Evolutionary conservation across 2,329 filamentous ascomycete species (phyloP).

Genomic region (Epichloe coenophiala): DNA sequence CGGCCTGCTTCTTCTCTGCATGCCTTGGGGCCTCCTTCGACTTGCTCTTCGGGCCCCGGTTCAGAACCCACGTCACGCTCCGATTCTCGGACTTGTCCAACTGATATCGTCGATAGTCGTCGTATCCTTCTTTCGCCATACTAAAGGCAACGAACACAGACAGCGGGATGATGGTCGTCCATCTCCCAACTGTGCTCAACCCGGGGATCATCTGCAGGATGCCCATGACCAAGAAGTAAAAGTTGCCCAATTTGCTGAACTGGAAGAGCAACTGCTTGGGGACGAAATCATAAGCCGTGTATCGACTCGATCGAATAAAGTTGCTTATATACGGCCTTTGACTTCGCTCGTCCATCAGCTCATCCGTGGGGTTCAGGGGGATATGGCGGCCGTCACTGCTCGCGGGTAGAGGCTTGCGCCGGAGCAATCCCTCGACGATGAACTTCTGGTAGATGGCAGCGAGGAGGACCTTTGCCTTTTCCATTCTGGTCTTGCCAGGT

Average conservation of each 20-base stretch:
- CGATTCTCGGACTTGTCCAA: slow-evolving; percentile 82
- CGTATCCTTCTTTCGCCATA: slow-evolving; percentile 83
- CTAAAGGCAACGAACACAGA: slow-evolving; percentile 73
- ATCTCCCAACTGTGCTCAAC: slow-evolving; percentile 80
- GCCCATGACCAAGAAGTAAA: slow-evolving; percentile 82
- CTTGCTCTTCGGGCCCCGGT: slow-evolving; percentile 5
- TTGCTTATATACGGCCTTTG: slow-evolving; percentile 64
- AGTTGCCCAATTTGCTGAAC: slow-evolving; percentile 88
- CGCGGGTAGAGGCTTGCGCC: slow-evolving; percentile 60
- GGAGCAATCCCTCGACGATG: slow-evolving; percentile 42
- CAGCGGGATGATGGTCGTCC: slow-evolving; percentile 74
- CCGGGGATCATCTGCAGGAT: slow-evolving; percentile 84
- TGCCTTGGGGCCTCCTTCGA: background rate
- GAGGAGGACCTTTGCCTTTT: slow-evolving; percentile 14
- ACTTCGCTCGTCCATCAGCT: slow-evolving; percentile 64
- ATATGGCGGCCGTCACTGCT: slow-evolving; percentile 75
- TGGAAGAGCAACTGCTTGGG: slow-evolving; percentile 82
- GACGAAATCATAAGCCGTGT: slow-evolving; percentile 79
- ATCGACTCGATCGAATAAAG: slow-evolving; percentile 75
- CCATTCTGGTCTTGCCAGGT: slow-evolving; percentile 2
- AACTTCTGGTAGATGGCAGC: slow-evolving; percentile 28
- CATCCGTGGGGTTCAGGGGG: slow-evolving; percentile 44
- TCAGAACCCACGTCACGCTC: slow-evolving; percentile 51
- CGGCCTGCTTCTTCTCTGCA: slow-evolving; percentile 4
- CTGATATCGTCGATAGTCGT: slow-evolving; percentile 71